phyloP scores from a whole-genome alignment of 306 rosid species.

The Styphnolobium japonicum region DNA sequence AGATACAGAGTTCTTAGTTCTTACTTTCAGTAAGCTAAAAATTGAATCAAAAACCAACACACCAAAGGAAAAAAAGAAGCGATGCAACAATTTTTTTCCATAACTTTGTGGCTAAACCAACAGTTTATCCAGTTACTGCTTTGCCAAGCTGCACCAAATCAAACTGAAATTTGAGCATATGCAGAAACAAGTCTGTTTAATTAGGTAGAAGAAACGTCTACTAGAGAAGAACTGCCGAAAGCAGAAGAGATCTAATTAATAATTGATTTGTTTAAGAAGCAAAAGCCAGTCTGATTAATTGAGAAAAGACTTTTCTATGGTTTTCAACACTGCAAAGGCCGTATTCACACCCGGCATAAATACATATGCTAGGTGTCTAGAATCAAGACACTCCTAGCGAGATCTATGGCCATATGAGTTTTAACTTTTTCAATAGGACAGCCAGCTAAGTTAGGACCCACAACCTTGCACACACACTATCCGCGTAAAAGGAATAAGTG shows the following conservation, averaged over 20 bases:
- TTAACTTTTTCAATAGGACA: background rate
- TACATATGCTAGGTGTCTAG: background rate
- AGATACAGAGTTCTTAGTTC: background rate
- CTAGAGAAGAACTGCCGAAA: background rate
- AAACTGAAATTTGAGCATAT: background rate
- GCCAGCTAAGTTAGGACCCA: conserved; percentile 31
- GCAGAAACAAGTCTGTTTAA: background rate
- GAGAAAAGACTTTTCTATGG: background rate
- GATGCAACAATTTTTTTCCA: background rate
- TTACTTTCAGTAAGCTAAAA: background rate
- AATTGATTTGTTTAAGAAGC: background rate
- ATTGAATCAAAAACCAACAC: background rate
- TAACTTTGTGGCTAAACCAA: background rate
- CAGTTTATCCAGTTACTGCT: background rate
- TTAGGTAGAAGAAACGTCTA: background rate
- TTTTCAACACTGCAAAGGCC: background rate
- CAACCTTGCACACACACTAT: background rate
- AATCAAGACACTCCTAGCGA: background rate
- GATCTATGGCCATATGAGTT: background rate
- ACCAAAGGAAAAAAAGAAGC: background rate
- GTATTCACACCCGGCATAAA: background rate
- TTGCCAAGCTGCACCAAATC: background rate
- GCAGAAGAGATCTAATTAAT: background rate
- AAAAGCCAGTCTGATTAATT: background rate
- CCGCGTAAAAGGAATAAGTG: background rate